Conservation (phyloP, 768 basidiomycete species). For the Boletus pseudopeckii region DNA sequence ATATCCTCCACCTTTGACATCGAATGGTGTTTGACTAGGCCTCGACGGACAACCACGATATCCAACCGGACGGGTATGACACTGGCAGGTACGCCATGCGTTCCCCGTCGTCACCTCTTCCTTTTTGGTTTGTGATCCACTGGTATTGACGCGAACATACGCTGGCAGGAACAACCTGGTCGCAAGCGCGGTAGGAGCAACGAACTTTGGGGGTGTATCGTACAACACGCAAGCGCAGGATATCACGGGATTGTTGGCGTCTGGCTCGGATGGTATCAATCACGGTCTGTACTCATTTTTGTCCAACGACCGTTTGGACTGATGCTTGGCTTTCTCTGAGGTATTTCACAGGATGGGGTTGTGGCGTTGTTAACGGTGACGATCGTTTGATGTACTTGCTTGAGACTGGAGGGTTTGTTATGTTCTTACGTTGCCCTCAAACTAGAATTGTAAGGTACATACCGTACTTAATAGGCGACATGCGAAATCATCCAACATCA, state of each 20-base stretch:
- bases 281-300: slow-evolving; percentile 37
- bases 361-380: slow-evolving; percentile 54
- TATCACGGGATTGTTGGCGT: slow-evolving; percentile 50
- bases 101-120: neutral
- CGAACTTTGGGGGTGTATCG: slow-evolving; percentile 39
- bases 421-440: too few species aligned
- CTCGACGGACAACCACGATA: slow-evolving; percentile 35
- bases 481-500: too few species aligned
- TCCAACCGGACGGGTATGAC: slow-evolving; percentile 48
- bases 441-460: too few species aligned
- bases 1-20: neutral
- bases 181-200: slow-evolving; percentile 35
- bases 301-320: neutral
- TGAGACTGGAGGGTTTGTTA: neutral
- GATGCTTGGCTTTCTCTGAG: neutral
- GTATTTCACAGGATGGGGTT: slow-evolving; percentile 58
- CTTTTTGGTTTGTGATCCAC: neutral
- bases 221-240: slow-evolving; percentile 47
- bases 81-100: slow-evolving; percentile 37
- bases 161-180: slow-evolving; percentile 38
- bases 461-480: too few species aligned
- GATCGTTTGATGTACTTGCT: slow-evolving; percentile 27
- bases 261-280: slow-evolving; percentile 51
- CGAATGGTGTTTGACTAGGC: slow-evolving; percentile 16
- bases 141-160: neutral